Base-by-base conservation (phyloP, 164 flowering plant species). In the Paratinospora sagittata region DNA sequence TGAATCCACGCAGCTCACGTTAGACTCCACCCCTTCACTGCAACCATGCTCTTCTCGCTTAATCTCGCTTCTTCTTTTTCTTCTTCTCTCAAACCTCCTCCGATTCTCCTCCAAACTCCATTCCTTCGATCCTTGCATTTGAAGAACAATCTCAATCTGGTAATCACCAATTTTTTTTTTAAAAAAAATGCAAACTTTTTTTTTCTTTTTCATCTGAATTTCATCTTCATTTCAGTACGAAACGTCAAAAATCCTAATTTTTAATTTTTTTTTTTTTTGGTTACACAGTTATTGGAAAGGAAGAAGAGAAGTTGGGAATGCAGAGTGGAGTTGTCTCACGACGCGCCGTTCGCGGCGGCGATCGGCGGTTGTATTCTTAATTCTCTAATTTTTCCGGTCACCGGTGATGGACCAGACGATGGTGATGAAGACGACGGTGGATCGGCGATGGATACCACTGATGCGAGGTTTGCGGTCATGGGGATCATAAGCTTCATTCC, bases 401-500 rank as follows among this genome's bases (percentile, higher is more conserved):
- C 83, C 12, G 17, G 60, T n/a, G n/a, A n/a, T n/a, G n/a, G n/a
- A n/a, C n/a, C n/a, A n/a, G n/a, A n/a, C 14, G 70, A 52, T 16
- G 11, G 70, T 0, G 82, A 72, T 5, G 85, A 81, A 0, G 84
- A 67, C 27, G 74, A 37, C 13, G 82, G 75, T 13, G 85, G 71
- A 14, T 77, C 70, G 6, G 78, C 76, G 4, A 78, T 89, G 5
- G 85, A 76, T 68, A 66, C 86, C 0, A 81, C 82, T 10, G 93
- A 90, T 75, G 70, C 86, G n/a, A 83, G 95, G 82, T 82, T 90
- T 58, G 90, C 91, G 0, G 91, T 81, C 0, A 94, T 94, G 98
- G 90, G 90, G 43, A 83, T 94, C 84, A 85, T 94, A 17, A 86
- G 92, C 77, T 88, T 90, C 82, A 84, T 94, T 61, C 97, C 98